Conservation (phyloP, 805 yeast species). For the Hanseniaspora thailandica region DNA sequence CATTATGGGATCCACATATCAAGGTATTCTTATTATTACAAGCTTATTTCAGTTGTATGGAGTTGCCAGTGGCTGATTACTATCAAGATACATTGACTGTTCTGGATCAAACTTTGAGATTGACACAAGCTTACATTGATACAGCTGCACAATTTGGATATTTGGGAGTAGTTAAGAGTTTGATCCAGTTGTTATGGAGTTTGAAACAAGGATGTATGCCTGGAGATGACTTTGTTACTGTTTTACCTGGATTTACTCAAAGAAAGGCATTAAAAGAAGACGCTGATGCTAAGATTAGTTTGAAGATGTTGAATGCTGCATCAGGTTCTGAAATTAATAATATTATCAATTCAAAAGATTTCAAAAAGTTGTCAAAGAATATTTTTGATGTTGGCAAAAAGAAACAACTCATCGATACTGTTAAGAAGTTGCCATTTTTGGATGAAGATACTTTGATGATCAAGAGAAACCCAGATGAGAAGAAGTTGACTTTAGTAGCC, state of each 20-base stretch:
- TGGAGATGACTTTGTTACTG: constrained; percentile 58
- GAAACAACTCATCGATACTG: constrained; percentile 42
- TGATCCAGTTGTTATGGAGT: constrained; percentile 67
- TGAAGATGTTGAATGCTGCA: constrained; percentile 30
- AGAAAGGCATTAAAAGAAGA: constrained; percentile 22
- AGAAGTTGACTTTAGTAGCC: constrained; percentile 35
- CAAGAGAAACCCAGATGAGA: constrained; percentile 31
- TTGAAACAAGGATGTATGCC: constrained; percentile 83
- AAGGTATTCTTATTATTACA: constrained; percentile 73
- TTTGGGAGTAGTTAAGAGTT: constrained; percentile 44
- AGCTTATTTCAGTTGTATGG: constrained; percentile 70
- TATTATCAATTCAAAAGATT: constrained; percentile 9
- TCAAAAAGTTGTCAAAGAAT: constrained; percentile 22
- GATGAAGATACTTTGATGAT: constrained; percentile 31
- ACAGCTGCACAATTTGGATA: constrained; percentile 77
- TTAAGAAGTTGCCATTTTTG: constrained; percentile 47
- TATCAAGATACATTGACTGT: constrained; percentile 88
- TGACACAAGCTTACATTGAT: constrained; percentile 84
- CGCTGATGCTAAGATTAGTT: constrained; percentile 13
- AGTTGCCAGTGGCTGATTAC: constrained; percentile 89
- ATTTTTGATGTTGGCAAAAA: constrained; percentile 34
- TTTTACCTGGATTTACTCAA: constrained; percentile 31
- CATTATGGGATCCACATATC: constrained; percentile 73
- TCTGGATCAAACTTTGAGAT: constrained; percentile 86
- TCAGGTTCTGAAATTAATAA: constrained; percentile 32